Percentiles rank a stretch among this genome's conserved stretches.
Conservation (phyloP, 805 yeast species). For the Sugiyamaella qingdaonensis region DNA sequence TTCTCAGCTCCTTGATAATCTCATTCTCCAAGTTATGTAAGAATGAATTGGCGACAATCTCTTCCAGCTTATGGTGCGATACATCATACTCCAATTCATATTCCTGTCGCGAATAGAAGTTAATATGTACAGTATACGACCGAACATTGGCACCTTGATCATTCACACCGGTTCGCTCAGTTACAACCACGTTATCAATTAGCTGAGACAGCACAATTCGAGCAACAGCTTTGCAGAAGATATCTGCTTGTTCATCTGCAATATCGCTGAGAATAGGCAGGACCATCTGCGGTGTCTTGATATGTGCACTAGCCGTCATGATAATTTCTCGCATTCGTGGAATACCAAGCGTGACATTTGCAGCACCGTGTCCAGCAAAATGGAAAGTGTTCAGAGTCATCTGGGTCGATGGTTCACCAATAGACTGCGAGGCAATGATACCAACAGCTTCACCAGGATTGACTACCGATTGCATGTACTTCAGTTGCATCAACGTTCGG, state of each 20-base stretch:
- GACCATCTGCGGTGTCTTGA: conserved; percentile 99
- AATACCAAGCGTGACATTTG: conserved; percentile 97
- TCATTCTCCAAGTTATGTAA: conserved; percentile 65
- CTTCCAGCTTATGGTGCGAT: conserved; percentile 70
- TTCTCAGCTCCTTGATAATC: conserved; percentile 75
- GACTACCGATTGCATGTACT: conserved; percentile 92
- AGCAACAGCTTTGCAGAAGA: conserved; percentile 87
- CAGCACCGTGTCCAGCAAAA: conserved; percentile 99
- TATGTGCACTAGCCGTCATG: conserved; percentile 95
- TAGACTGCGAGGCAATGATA: conserved; percentile 94
- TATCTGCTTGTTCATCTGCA: conserved; percentile 80
- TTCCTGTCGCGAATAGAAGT: conserved; percentile 70
- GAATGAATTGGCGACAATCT: conserved; percentile 60
- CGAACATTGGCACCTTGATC: conserved; percentile 49
- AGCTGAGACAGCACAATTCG: conserved; percentile 83
- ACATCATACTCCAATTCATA: conserved; percentile 88
- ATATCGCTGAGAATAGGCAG: conserved; percentile 80
- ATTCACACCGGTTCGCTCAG: conserved; percentile 77
- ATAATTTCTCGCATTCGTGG: conserved; percentile 99
- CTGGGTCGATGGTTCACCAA: conserved; percentile 99
- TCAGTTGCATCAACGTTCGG: conserved; percentile 95
- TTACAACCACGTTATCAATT: conserved; percentile 75
- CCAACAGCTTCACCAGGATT: conserved; percentile 99
- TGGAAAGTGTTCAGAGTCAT: conserved; percentile 97
- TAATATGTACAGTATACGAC: conserved; percentile 68